Conservation (phyloP, 2,329 filamentous ascomycete species). For the Aspergillus floridensis region DNA sequence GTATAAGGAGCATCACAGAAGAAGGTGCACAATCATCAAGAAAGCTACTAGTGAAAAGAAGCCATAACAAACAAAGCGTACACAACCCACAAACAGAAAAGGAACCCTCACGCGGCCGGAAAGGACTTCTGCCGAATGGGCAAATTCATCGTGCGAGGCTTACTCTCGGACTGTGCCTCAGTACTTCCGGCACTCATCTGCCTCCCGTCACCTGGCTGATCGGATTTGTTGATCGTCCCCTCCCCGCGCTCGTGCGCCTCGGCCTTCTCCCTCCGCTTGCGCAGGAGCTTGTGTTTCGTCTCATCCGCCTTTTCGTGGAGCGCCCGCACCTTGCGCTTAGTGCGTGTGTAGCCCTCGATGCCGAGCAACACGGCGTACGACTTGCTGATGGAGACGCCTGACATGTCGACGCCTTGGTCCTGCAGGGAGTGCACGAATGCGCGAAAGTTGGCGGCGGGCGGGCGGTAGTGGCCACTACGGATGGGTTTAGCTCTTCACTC, state of each 20-base stretch:
- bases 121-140: background rate
- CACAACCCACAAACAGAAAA: background rate
- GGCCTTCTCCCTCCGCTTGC: background rate
- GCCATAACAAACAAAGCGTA: too few relatives aligned
- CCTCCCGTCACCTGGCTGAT: background rate
- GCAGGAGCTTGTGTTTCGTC: constrained; percentile 1
- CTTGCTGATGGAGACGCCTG: constrained; percentile 72
- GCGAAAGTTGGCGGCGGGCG: constrained; percentile 77
- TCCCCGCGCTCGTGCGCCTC: background rate
- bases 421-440: constrained; percentile 73
- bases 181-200: background rate
- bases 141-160: background rate
- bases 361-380: constrained; percentile 80
- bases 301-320: constrained; percentile 23
- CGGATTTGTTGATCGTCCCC: background rate
- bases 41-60: too few relatives aligned
- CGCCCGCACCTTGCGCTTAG: constrained; percentile 43
- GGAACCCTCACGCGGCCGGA: background rate
- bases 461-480: constrained; percentile 76
- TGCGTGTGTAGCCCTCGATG: constrained; percentile 73
- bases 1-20: background rate
- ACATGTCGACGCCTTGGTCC: constrained; percentile 74
- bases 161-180: background rate
- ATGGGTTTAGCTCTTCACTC: constrained; percentile 29
- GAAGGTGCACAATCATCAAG: background rate